Base-by-base conservation (phyloP, 169 alveolate species). In the Plasmodium inui region DNA sequence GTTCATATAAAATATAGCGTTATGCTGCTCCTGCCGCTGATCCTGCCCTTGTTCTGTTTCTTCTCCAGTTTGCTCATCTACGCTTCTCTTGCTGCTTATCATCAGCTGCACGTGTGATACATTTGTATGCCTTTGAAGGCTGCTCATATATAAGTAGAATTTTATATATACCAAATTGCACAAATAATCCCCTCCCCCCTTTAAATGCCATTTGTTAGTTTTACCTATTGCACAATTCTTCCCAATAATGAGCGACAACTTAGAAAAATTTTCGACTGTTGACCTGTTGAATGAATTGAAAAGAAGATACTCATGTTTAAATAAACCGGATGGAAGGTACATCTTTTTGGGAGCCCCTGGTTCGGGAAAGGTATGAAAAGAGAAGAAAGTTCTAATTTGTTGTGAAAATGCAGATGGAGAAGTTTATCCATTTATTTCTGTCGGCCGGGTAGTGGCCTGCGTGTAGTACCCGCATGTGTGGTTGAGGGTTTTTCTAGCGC, bases 301-400 rank as follows among this genome's bases (percentile, higher is more conserved):
- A 79, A 92, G 97, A 44, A 94, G 97, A 28, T 96, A 96, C 72
- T 72, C 92, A 50, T 96, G 97, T 83, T 93, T 96, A 53, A 95
- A 96, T 37, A 96, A 96, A 71, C 97, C 97, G 41, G 92, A 93
- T 61, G 97, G 97, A 12, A 79, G 96, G 78, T 96, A 92, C 95
- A 84, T 96, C 2, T 86, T 96, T 76, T 73, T 96, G 83, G 97
- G 97, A 6, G 96, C 97, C 34, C 97, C 97, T 19, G 97, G 97
- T 39, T 95, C 97, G n/a, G 97, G 97, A 55, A 96, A 96, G 95
- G 97, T 96, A 73, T n/a, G 84, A 92, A 26, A 5, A 37, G 32
- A 78, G 14, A 50, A 50, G 10, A 50, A 12, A 14, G 22, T 14
- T 3, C 17, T 3, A 50, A 17, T 17, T 12, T 17, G 61, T 50